Evolutionary conservation across 2,329 filamentous ascomycete genomes (phyloP).

Genomic region (Leptosphaerulina australis): DNA sequence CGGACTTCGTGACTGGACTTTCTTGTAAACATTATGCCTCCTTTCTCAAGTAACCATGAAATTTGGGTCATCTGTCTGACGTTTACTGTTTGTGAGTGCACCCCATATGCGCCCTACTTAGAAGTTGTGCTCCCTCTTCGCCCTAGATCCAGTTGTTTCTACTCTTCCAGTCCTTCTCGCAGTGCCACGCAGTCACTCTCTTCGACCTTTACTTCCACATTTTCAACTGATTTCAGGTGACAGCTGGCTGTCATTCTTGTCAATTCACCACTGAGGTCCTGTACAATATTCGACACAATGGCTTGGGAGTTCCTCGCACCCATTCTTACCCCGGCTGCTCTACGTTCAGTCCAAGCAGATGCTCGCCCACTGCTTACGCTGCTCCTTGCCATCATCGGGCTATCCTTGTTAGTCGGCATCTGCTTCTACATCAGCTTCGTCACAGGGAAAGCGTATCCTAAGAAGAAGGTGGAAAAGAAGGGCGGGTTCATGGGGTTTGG

Average conservation of each 20-base stretch:
- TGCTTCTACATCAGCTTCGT: constrained; percentile 41
- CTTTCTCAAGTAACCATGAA: constrained; percentile 26
- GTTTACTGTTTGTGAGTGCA: constrained; percentile 31
- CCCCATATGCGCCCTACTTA: constrained; percentile 26
- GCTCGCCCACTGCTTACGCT: constrained; percentile 87
- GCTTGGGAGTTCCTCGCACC: constrained; percentile 40
- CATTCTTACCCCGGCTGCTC: constrained; percentile 40
- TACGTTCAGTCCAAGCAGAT: constrained; percentile 52
- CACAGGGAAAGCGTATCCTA: constrained; percentile 37
- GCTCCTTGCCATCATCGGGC: constrained; percentile 76
- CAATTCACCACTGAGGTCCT: background rate
- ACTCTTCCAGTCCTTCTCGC: constrained; percentile 9
- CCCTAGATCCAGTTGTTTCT: constrained; percentile 15
- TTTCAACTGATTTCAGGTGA: constrained; percentile 10
- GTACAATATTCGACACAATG: constrained; percentile 23
- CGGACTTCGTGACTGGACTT: constrained; percentile 24
- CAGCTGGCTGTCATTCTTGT: constrained; percentile 32
- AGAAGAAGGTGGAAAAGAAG: constrained; percentile 38
- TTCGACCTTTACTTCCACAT: constrained; percentile 17
- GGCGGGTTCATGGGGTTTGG: constrained; percentile 31
- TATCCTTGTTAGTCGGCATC: constrained; percentile 49
- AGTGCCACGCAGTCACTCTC: constrained; percentile 18
- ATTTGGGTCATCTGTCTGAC: constrained; percentile 33
- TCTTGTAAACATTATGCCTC: constrained; percentile 16
- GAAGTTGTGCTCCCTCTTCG: constrained; percentile 19